Evolutionary conservation across 345 rosid species (phyloP), one percentile per base, ranked within the genome.

Genomic region (Noccaea bulbosa): DNA sequence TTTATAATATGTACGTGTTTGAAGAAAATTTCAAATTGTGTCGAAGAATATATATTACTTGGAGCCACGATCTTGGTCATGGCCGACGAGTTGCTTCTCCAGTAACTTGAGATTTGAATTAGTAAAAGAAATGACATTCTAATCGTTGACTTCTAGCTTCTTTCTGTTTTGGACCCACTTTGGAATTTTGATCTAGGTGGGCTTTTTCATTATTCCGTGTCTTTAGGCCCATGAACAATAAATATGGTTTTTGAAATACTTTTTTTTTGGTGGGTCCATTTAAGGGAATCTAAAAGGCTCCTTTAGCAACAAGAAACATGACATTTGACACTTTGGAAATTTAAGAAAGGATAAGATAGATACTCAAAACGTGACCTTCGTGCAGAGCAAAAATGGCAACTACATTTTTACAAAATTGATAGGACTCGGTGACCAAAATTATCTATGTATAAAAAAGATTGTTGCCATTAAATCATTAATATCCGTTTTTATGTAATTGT

Each of bases 11-110:
- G 22, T 35, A 12, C 5, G 5, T 66, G 24, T 50, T 33, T 24
- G 27, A 60, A 60, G 59, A 61, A 15, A 3, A 10, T 3, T 34
- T 67, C 73, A 37, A 74, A 24, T 2, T 45, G 24, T n/a, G 54
- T 39, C 44, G 40, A 56, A 27, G 60, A 20, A 34, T 45, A 44
- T 59, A 5, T 20, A 30, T 54, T n/a, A 75, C 41, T 76, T 64
- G 79, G 67, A 39, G 75, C 56, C 79, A 76, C 75, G 75, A 32
- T 64, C 43, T 27, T 41, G 67, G 33, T 76, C 1, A 69, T 76
- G 75, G 79, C 8, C 66, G 60, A 63, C 59, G 32, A 48, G 61
- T 62, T 62, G 38, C 38, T 60, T 52, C 33, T 22, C 48, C 15
- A 43, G 49, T 74, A 35, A 44, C 11, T 60, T 67, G 49, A 14